Percentiles rank a stretch among this genome's conserved stretches.
phyloP scores from a whole-genome alignment of 2,329 filamentous ascomycete genomes.

The Sporothrix dimorphospora region DNA sequence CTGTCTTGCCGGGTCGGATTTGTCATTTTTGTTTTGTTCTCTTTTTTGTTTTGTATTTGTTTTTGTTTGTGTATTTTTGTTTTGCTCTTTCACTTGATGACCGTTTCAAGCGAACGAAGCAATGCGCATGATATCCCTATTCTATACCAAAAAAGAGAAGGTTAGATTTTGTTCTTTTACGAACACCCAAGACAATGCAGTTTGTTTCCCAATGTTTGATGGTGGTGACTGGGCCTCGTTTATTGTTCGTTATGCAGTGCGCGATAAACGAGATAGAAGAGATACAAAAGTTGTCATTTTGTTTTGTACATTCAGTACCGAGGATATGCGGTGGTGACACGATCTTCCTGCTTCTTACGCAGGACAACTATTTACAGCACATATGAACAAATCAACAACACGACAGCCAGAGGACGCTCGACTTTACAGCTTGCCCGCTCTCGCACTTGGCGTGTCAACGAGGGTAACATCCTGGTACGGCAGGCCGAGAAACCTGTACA shows the following conservation, averaged over 20 bases:
- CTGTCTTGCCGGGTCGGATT: slow-evolving; percentile 11
- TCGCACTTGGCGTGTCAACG: background rate
- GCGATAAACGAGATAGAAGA: slow-evolving; percentile 2
- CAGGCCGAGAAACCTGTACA: slow-evolving; percentile 68
- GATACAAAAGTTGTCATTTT: slow-evolving; percentile 14
- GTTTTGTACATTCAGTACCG: background rate
- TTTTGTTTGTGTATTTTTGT: slow-evolving; percentile 5
- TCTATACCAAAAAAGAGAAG: slow-evolving; percentile 28
- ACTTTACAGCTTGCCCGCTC: slow-evolving; percentile 9
- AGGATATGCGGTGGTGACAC: background rate
- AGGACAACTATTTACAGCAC: too few species aligned
- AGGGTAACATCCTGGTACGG: slow-evolving; percentile 56
- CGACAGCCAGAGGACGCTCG: background rate
- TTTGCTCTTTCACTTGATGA: background rate
- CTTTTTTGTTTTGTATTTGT: background rate
- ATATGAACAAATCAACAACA: too few species aligned
- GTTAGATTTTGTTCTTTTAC: slow-evolving; percentile 16
- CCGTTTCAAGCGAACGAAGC: slow-evolving; percentile 27
- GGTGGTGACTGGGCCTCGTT: background rate
- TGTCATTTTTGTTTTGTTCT: slow-evolving; percentile 6
- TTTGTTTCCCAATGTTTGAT: background rate
- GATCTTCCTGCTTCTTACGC: too few species aligned
- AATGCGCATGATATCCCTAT: slow-evolving; percentile 33
- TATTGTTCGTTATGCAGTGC: background rate
- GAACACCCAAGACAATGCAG: slow-evolving; percentile 6